A percentile compares a stretch with the other conserved stretches of the same genome.
These are phyloP conservation scores for Uncinocarpus reesii DNA, from an alignment of 2,329 filamentous ascomycete species.

Conservation along the genomic window DNA sequence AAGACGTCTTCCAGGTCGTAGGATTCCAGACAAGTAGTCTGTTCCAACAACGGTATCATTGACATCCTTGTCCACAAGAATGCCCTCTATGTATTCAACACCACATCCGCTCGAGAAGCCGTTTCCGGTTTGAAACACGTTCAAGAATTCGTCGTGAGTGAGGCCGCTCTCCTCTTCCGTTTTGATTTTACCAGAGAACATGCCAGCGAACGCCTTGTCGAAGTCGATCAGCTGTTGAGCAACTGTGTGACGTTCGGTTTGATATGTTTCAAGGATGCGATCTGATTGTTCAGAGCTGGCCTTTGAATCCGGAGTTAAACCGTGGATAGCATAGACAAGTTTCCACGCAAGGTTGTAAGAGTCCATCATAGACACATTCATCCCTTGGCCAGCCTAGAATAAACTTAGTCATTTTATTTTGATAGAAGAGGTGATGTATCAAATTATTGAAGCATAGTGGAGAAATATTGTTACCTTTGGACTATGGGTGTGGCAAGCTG, in stretches of 20 bases:
- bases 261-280: conserved; percentile 30
- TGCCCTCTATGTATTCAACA: conserved; percentile 29
- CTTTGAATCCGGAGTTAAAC: conserved; percentile 24
- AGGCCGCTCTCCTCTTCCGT: conserved; percentile 22
- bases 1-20: conserved; percentile 29
- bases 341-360: conserved; percentile 36
- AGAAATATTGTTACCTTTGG: conserved; percentile 43
- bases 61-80: conserved; percentile 22
- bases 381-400: conserved; percentile 48
- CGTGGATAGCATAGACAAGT: conserved; percentile 29
- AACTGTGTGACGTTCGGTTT: conserved; percentile 30
- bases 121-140: conserved; percentile 31
- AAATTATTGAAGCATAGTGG: not conserved
- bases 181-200: conserved; percentile 33
- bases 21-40: conserved; percentile 28
- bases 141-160: conserved; percentile 28
- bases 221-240: conserved; percentile 33
- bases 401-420: not conserved
- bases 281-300: conserved; percentile 13
- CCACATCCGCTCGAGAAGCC: conserved; percentile 34
- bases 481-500: conserved; percentile 66
- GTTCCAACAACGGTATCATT: conserved; percentile 24
- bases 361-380: conserved; percentile 67
- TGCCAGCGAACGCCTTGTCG: conserved; percentile 31
- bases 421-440: not conserved